These are phyloP conservation scores for Cyclostephanos tholiformis DNA, from an alignment of 108 stramenopile species.

Conservation along the genomic window DNA sequence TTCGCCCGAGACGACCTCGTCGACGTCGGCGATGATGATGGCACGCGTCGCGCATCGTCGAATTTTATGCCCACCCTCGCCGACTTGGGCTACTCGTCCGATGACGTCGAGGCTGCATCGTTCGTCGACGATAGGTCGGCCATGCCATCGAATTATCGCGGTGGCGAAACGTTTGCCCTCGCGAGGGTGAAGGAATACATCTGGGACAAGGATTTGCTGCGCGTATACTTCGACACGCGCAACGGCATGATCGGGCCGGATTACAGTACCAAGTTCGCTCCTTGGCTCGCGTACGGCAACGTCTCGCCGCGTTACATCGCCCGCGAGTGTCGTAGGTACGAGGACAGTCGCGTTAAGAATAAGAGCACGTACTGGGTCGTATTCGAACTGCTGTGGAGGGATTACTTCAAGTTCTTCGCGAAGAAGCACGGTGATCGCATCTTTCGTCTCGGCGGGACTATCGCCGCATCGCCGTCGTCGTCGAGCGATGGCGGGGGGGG, in stretches of 20 bases:
- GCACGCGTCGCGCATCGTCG: slow-evolving; percentile 13
- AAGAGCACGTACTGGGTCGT: slow-evolving; percentile 97
- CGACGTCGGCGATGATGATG: neutral
- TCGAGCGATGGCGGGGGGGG: slow-evolving; percentile 8
- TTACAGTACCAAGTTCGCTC: slow-evolving; percentile 93
- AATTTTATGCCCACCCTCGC: slow-evolving; percentile 61
- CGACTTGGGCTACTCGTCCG: slow-evolving; percentile 76
- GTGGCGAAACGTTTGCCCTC: slow-evolving; percentile 93
- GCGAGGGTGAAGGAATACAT: slow-evolving; percentile 88
- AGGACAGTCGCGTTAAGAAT: slow-evolving; percentile 85
- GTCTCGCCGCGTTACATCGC: slow-evolving; percentile 89
- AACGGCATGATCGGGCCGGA: slow-evolving; percentile 96
- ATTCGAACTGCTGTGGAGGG: slow-evolving; percentile 96
- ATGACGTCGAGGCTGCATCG: slow-evolving; percentile 55
- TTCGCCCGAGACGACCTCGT: neutral
- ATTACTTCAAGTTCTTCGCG: slow-evolving; percentile 94
- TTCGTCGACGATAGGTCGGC: slow-evolving; percentile 67
- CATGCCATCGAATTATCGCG: slow-evolving; percentile 69
- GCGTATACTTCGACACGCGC: slow-evolving; percentile 93
- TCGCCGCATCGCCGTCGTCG: slow-evolving; percentile 16
- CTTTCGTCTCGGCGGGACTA: slow-evolving; percentile 82
- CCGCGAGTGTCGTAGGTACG: slow-evolving; percentile 82
- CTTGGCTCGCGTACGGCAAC: slow-evolving; percentile 95
- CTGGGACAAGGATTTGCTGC: slow-evolving; percentile 88
- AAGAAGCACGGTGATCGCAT: slow-evolving; percentile 85